phyloP scores from a whole-genome alignment of 2,329 filamentous ascomycete species.

The Scytalidium sp. region DNA sequence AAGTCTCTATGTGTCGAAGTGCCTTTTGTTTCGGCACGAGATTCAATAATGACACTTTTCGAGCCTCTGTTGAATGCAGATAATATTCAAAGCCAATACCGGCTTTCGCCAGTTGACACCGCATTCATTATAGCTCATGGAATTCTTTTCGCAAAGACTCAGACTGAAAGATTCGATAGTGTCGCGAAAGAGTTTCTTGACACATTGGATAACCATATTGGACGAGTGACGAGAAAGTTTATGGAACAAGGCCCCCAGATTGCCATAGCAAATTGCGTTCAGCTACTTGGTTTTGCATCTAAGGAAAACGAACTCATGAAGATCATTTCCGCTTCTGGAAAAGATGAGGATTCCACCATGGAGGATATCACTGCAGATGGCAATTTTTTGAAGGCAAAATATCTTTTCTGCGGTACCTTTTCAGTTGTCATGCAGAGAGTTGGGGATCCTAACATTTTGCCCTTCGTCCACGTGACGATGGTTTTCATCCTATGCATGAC shows the following conservation, averaged over 20 bases:
- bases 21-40: conserved; percentile 62
- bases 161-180: conserved; percentile 41
- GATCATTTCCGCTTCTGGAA: conserved; percentile 8
- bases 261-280: conserved; percentile 42
- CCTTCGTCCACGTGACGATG: conserved; percentile 25
- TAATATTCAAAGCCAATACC: conserved; percentile 31
- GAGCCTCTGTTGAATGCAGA: conserved; percentile 49
- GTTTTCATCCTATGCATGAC: conserved; percentile 22
- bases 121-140: conserved; percentile 63
- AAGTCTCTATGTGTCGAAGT: conserved; percentile 64
- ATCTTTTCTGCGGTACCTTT: conserved; percentile 16
- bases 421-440: conserved; percentile 20
- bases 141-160: conserved; percentile 55
- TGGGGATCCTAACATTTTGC: conserved; percentile 24
- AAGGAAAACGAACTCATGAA: conserved; percentile 25
- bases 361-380: background rate
- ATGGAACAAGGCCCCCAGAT: conserved; percentile 53
- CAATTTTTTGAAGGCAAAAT: conserved; percentile 17
- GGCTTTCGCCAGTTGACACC: conserved; percentile 48
- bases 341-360: conserved; percentile 1
- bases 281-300: conserved; percentile 25
- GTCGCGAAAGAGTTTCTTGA: conserved; percentile 47
- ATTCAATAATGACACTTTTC: conserved; percentile 69
- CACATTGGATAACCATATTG: conserved; percentile 56
- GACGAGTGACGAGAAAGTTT: conserved; percentile 38